Conservation (phyloP, 306 rosid species). For the Clitoria ternatea region DNA sequence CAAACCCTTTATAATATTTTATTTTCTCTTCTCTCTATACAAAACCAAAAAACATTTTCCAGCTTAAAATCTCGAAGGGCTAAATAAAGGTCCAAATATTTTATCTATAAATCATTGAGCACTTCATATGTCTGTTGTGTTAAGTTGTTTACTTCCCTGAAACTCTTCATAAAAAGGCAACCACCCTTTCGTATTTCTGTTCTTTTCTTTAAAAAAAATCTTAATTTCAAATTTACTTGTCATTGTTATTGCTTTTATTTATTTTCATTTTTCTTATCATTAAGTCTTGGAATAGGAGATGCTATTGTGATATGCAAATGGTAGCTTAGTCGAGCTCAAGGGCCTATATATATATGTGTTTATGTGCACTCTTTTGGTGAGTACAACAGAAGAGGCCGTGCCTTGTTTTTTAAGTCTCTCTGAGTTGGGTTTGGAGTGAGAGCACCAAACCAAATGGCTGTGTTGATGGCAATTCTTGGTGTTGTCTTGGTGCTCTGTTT, state of each 20-base stretch:
- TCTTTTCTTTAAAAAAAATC: too few relatives aligned
- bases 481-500: slow-evolving; percentile 59
- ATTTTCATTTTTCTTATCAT: too few relatives aligned
- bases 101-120: slow-evolving; percentile 18
- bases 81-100: slow-evolving; percentile 19
- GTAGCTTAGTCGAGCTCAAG: slow-evolving; percentile 26
- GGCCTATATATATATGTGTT: slow-evolving; percentile 55
- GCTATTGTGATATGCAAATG: slow-evolving; percentile 27
- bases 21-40: slow-evolving; percentile 13
- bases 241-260: neutral
- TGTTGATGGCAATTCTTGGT: slow-evolving; percentile 39
- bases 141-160: neutral
- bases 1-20: neutral
- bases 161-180: slow-evolving; percentile 21
- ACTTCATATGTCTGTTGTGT: neutral
- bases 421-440: slow-evolving; percentile 32
- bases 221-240: neutral
- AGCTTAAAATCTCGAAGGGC: slow-evolving; percentile 26
- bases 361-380: slow-evolving; percentile 41
- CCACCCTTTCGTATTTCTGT: too few relatives aligned
- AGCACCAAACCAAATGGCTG: slow-evolving; percentile 77
- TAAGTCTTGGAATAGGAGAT: slow-evolving; percentile 39
- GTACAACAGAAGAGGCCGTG: slow-evolving; percentile 32
- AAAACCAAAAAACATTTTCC: slow-evolving; percentile 21
- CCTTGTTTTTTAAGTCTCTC: slow-evolving; percentile 25